These are phyloP conservation scores for Pyrenochaeta sp. DNA, from an alignment of 2,329 filamentous ascomycete species.

Conservation along the genomic window DNA sequence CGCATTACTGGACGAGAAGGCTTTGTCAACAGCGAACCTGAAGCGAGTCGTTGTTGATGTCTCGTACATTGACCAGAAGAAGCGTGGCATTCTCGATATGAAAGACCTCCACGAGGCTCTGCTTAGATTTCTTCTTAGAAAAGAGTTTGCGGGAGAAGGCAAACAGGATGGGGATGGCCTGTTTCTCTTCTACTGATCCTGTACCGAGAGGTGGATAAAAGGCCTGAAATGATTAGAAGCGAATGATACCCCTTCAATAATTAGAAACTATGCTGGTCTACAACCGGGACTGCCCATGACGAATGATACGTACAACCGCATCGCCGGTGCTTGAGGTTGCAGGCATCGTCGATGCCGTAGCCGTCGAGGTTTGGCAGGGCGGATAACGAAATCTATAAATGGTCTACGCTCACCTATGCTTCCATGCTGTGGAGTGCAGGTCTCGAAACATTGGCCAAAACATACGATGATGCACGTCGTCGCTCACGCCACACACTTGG, in stretches of 20 bases:
- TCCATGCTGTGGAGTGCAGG: background rate
- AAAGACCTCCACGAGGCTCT: conserved; percentile 87
- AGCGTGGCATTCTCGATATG: conserved; percentile 93
- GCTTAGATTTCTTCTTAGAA: conserved; percentile 73
- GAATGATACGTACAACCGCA: background rate
- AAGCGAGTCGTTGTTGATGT: conserved; percentile 87
- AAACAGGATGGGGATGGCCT: conserved; percentile 37
- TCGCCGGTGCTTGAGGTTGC: background rate
- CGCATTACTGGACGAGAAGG: conserved; percentile 83
- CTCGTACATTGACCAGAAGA: conserved; percentile 94
- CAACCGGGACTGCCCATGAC: background rate
- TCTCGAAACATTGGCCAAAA: conserved; percentile 14
- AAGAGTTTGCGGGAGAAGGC: conserved; percentile 66
- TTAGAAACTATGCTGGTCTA: background rate
- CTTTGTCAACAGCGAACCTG: conserved; percentile 74
- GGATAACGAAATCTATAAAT: background rate
- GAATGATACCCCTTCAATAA: conserved; percentile 19
- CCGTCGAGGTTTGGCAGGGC: background rate
- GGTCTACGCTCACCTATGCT: background rate
- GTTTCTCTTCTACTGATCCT: conserved; percentile 44
- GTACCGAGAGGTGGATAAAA: background rate
- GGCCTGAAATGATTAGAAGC: conserved; percentile 1
- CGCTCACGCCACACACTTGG: conserved; percentile 11
- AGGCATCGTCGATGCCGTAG: background rate
- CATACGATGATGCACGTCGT: conserved; percentile 7